phyloP scores from a whole-genome alignment of 2,329 filamentous ascomycete species.

The Penicillium nordicum region DNA sequence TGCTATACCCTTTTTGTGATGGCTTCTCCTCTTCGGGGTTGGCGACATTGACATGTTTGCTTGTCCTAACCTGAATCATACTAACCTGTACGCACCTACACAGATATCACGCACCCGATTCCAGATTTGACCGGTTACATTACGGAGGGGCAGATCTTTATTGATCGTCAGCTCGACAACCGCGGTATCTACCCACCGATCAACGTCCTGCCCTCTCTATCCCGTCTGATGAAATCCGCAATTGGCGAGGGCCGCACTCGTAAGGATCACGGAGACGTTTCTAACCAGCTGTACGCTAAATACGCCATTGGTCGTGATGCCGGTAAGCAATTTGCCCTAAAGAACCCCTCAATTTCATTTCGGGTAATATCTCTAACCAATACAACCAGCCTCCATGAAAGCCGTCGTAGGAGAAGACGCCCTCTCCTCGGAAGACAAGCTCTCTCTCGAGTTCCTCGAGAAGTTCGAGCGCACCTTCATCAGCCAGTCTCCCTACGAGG shows the following conservation, averaged over 20 bases:
- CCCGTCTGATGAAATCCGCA: slow-evolving; percentile 99
- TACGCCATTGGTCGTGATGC: slow-evolving; percentile 99
- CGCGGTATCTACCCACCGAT: slow-evolving; percentile 98
- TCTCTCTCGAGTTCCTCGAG: slow-evolving; percentile 95
- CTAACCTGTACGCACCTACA: no score
- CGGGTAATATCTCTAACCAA: no score
- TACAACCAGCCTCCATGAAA: slow-evolving; percentile 73
- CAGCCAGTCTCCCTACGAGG: slow-evolving; percentile 86
- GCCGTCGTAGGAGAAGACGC: slow-evolving; percentile 98
- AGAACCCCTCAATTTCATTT: background rate
- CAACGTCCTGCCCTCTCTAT: slow-evolving; percentile 96
- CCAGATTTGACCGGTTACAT: slow-evolving; percentile 99
- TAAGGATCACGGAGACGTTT: slow-evolving; percentile 96
- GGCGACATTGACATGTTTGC: no score
- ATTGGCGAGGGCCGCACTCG: slow-evolving; percentile 97
- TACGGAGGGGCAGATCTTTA: slow-evolving; percentile 97
- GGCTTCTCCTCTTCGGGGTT: no score
- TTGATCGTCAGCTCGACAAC: slow-evolving; percentile 91
- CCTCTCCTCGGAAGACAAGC: slow-evolving; percentile 90
- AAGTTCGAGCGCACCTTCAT: slow-evolving; percentile 98
- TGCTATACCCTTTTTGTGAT: no score
- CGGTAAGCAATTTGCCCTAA: slow-evolving; percentile 33
- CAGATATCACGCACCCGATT: slow-evolving; percentile 75
- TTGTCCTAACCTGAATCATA: no score
- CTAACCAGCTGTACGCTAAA: slow-evolving; percentile 99